phyloP scores from a whole-genome alignment of 2,329 filamentous ascomycete species.

The Orbilia quercus region DNA sequence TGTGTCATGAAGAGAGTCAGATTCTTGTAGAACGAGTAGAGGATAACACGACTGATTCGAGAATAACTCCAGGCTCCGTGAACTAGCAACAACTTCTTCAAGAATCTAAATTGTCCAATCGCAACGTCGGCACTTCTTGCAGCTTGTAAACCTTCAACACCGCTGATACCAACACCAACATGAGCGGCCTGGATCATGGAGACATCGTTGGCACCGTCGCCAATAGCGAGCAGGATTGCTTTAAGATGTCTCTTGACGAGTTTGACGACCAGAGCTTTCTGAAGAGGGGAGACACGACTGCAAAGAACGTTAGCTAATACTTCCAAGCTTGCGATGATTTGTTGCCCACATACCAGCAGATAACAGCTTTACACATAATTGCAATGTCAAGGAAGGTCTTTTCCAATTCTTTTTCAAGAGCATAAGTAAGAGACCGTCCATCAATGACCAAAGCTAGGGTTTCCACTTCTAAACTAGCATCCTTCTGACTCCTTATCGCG shows the following conservation, averaged over 20 bases:
- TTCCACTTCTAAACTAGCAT: constrained; percentile 80
- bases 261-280: constrained; percentile 97
- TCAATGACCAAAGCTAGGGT: constrained; percentile 93
- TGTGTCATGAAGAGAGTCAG: constrained; percentile 98
- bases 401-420: constrained; percentile 91
- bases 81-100: constrained; percentile 91
- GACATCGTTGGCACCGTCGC: constrained; percentile 98
- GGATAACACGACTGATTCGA: constrained; percentile 92
- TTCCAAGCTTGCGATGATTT: not conserved
- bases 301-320: constrained; percentile 20
- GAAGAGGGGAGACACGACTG: constrained; percentile 92
- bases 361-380: constrained; percentile 97
- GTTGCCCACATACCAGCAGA: constrained; percentile 74
- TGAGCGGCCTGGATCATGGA: constrained; percentile 99
- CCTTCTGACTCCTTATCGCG: constrained; percentile 84
- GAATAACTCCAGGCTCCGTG: constrained; percentile 99
- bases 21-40: constrained; percentile 99
- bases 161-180: constrained; percentile 96
- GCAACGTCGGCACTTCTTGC: constrained; percentile 94
- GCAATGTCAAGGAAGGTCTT: constrained; percentile 93
- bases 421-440: constrained; percentile 92
- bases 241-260: constrained; percentile 95
- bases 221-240: constrained; percentile 91
- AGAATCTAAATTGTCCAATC: constrained; percentile 93
- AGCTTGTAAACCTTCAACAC: constrained; percentile 94